These are phyloP conservation scores for Neoscytalidium dimidiatum DNA, from an alignment of 2,329 filamentous ascomycete species.

Conservation along the genomic window DNA sequence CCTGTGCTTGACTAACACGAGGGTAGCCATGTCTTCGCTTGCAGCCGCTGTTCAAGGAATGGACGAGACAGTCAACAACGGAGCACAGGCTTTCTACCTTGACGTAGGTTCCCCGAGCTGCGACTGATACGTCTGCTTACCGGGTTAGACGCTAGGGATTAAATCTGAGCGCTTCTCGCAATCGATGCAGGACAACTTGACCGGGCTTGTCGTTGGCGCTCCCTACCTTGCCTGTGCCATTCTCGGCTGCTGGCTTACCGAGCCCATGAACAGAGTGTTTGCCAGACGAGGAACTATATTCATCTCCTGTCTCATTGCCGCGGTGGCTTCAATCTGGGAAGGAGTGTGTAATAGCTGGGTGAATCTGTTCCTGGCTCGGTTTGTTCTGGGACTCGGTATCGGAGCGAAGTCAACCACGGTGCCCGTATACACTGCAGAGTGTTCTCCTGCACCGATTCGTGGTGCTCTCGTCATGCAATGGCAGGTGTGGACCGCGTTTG, in stretches of 20 bases:
- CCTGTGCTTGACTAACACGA: not conserved
- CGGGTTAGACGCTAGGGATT: not conserved
- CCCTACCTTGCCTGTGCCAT: constrained; percentile 49
- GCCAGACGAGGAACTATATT: constrained; percentile 68
- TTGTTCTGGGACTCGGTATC: constrained; percentile 46
- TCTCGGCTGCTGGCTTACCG: constrained; percentile 51
- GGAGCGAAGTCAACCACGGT: constrained; percentile 39
- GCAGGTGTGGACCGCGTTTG: constrained; percentile 41
- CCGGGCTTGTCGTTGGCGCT: constrained; percentile 47
- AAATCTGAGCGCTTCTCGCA: constrained; percentile 25
- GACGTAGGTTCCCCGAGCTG: constrained; percentile 12
- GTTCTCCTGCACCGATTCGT: constrained; percentile 49
- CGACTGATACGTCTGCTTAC: not conserved
- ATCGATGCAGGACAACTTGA: constrained; percentile 36
- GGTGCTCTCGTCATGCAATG: constrained; percentile 52
- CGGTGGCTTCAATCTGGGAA: constrained; percentile 45
- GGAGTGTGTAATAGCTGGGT: constrained; percentile 46
- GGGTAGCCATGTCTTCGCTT: constrained; percentile 49
- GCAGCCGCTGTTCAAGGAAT: constrained; percentile 58
- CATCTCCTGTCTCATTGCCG: constrained; percentile 50
- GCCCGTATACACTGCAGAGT: constrained; percentile 46
- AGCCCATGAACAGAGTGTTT: constrained; percentile 60
- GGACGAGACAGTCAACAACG: constrained; percentile 55
- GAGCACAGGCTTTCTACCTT: constrained; percentile 41
- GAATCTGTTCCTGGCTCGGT: constrained; percentile 45